These are phyloP conservation scores for Huntiella savannae DNA, from an alignment of 2,329 filamentous ascomycete species.

Conservation along the genomic window DNA sequence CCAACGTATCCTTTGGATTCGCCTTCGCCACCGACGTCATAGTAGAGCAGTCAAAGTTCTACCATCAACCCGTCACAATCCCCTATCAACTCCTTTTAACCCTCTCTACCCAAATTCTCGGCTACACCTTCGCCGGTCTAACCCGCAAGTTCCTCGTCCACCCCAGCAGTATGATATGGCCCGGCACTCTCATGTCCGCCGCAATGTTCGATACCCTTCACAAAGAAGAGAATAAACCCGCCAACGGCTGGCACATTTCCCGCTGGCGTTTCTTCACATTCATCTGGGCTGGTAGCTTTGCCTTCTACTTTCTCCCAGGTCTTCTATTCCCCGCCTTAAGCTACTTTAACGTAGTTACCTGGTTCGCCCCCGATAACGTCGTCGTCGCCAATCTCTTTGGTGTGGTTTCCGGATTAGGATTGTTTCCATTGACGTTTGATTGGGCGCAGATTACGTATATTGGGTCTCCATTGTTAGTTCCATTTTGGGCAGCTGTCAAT, in stretches of 20 bases:
- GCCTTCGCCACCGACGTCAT: slow-evolving; percentile 82
- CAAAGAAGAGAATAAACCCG: slow-evolving; percentile 63
- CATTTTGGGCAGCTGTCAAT: slow-evolving; percentile 74
- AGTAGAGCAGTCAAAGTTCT: slow-evolving; percentile 77
- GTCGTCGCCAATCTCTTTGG: slow-evolving; percentile 74
- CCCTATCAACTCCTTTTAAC: slow-evolving; percentile 67
- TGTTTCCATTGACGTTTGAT: slow-evolving; percentile 77
- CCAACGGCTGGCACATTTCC: slow-evolving; percentile 66
- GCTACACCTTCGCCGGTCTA: slow-evolving; percentile 71
- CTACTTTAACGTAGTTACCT: slow-evolving; percentile 78
- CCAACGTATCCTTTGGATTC: slow-evolving; percentile 77
- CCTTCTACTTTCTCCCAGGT: slow-evolving; percentile 73
- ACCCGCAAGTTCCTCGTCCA: slow-evolving; percentile 65
- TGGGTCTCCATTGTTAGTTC: slow-evolving; percentile 64
- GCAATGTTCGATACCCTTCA: slow-evolving; percentile 80
- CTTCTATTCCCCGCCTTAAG: slow-evolving; percentile 67
- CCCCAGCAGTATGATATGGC: slow-evolving; percentile 83
- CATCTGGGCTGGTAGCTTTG: slow-evolving; percentile 50
- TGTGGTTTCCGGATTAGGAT: slow-evolving; percentile 61
- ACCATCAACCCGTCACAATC: slow-evolving; percentile 61
- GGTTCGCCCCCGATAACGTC: slow-evolving; percentile 75
- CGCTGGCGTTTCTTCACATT: slow-evolving; percentile 70
- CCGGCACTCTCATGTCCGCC: slow-evolving; percentile 69
- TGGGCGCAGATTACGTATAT: slow-evolving; percentile 85
- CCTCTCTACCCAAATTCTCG: slow-evolving; percentile 69